Evolutionary conservation across 257 asterid genomes (phyloP), one percentile per base, ranked within the genome.

Genomic region (Penstemon eatonii): DNA sequence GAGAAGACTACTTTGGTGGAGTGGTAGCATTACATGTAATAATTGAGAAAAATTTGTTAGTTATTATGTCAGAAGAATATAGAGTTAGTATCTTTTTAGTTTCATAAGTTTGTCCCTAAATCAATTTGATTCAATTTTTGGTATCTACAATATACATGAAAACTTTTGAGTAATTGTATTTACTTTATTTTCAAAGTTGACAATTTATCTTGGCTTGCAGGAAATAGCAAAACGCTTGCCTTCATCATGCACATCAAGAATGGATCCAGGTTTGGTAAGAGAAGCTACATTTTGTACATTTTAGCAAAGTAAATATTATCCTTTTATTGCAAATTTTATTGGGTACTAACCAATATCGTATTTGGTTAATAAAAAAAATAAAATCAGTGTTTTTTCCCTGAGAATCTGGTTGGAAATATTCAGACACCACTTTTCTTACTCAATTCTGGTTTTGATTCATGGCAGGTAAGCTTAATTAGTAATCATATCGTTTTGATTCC

Each of bases 361-460:
- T 46, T 7, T 46, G 10, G 11, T 10, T 10, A n/a, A 4, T 49
- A 10, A 9, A 7, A 7, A 15, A 15, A 15, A 15, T 15, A 46
- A 50, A 43, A 2, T 5, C 69, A 63, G 76, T 71, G 76, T 40
- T 38, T 71, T n/a, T 63, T 63, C 39, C 76, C 76, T n/a, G 69
- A 63, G 15, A 41, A 71, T 63, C 6, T 64, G 8, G 46, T 56
- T 10, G 18, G 5, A 54, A 43, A 62, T 63, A 51, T 53, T n/a
- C 19, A 36, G 40, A 62, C 70, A 1, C 75, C 75, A 13, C 49
- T 62, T 5, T 53, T 71, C 47, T 7, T 71, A 25, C 46, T 63
- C 5, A 55, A 61, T 13, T 71, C 75, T n/a, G 49, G 64, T 9
- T 63, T 52, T 38, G 76, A 71, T 36, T n/a, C 42, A 12, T 49